A percentile compares a stretch with the other conserved stretches of the same genome.
These are phyloP conservation scores for Cystobasidiaceae sp. DNA, from an alignment of 1,284 basidiomycete species.

Conservation along the genomic window DNA sequence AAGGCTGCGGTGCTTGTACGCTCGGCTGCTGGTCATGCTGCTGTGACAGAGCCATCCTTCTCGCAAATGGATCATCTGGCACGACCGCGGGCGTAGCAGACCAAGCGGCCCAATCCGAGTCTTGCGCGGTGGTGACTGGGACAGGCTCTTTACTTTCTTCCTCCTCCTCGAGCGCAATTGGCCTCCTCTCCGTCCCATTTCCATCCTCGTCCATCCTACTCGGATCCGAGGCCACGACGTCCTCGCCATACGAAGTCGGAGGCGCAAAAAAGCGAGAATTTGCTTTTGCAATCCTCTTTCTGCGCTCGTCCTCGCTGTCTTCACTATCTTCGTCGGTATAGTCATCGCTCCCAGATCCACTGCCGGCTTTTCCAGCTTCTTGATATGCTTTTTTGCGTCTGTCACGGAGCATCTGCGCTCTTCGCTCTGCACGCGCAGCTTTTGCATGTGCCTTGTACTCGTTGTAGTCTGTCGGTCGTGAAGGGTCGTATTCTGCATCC, in stretches of 20 bases:
- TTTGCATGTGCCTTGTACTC: conserved; percentile 24
- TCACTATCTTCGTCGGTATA: conserved; percentile 12
- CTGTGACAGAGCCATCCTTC: conserved; percentile 10
- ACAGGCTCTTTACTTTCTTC: conserved; percentile 1
- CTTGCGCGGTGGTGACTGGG: not conserved
- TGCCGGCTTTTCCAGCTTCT: not conserved
- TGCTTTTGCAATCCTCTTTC: conserved; percentile 20
- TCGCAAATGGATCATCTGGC: conserved; percentile 21
- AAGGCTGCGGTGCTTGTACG: conserved; percentile 52
- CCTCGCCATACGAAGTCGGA: conserved; percentile 15
- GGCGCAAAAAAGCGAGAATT: conserved; percentile 29
- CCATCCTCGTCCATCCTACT: not conserved
- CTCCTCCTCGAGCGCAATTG: not conserved
- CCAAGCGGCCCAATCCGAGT: conserved; percentile 14
- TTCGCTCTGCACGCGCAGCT: conserved; percentile 6
- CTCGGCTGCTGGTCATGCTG: conserved; percentile 43
- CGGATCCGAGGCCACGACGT: not conserved
- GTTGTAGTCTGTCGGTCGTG: conserved; percentile 71
- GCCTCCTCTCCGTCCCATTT: not conserved
- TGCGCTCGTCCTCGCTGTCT: conserved; percentile 24
- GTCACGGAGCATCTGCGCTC: conserved; percentile 3
- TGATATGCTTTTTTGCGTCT: conserved; percentile 6
- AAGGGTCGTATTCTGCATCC: conserved; percentile 67
- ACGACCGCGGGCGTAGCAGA: not conserved
- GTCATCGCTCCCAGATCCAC: conserved; percentile 15